Conservation (phyloP, 164 flowering plant species). For the Stephania cephalantha region DNA sequence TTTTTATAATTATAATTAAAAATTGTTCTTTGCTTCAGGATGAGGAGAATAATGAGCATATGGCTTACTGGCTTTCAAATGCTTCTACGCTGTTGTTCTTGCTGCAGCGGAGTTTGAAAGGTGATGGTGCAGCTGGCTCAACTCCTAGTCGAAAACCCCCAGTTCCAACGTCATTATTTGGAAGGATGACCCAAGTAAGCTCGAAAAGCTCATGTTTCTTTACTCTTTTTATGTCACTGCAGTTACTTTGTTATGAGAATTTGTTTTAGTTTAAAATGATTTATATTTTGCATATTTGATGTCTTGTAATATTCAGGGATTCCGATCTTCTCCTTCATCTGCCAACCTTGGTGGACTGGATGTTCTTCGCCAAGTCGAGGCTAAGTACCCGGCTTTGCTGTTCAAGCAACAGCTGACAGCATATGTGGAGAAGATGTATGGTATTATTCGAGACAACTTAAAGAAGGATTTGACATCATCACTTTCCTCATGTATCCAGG, state of each 20-base stretch:
- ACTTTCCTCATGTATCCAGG: conserved; percentile 92
- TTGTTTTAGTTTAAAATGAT: not conserved
- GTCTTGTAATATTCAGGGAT: conserved; percentile 47
- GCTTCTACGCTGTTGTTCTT: conserved; percentile 78
- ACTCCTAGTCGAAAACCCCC: conserved; percentile 62
- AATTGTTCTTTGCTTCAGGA: conserved; percentile 34
- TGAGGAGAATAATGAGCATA: conserved; percentile 75
- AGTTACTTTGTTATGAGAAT: not conserved
- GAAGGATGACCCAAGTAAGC: conserved; percentile 70
- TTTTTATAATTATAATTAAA: not conserved
- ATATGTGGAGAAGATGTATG: conserved; percentile 95
- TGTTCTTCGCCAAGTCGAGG: conserved; percentile 85
- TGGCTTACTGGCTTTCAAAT: conserved; percentile 96
- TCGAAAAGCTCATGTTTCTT: not conserved
- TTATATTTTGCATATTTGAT: not conserved
- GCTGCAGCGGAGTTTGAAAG: conserved; percentile 74
- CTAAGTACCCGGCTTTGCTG: conserved; percentile 94
- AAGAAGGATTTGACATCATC: conserved; percentile 74
- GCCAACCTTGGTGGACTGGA: conserved; percentile 47
- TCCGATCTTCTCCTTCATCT: conserved; percentile 88
- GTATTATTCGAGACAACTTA: conserved; percentile 88
- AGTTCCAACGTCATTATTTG: conserved; percentile 70
- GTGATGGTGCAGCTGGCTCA: conserved; percentile 47
- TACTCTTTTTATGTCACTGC: not conserved
- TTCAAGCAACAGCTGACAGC: conserved; percentile 99